These are phyloP conservation scores for Lachancea kluyveri DNA, from an alignment of 805 yeast genomes.

Conservation along the genomic window DNA sequence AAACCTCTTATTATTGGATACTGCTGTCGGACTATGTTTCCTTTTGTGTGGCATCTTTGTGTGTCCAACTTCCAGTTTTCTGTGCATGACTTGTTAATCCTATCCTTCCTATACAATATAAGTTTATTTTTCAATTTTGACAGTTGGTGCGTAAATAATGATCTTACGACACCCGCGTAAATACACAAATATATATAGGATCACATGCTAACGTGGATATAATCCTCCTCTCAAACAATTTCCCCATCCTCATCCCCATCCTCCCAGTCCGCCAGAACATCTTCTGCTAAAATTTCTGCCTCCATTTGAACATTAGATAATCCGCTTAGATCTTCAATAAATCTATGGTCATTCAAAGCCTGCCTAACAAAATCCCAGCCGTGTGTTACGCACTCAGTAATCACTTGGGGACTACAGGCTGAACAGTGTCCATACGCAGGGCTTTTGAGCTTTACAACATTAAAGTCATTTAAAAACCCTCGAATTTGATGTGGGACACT, in stretches of 20 bases:
- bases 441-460: conserved; percentile 57
- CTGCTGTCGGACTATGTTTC: too few relatives aligned
- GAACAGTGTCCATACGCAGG: conserved; percentile 77
- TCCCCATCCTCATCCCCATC: conserved; percentile 21
- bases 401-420: conserved; percentile 68
- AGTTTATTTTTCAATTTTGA: too few relatives aligned
- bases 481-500: conserved; percentile 84
- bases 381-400: conserved; percentile 40
- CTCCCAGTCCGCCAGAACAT: conserved; percentile 24
- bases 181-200: too few relatives aligned
- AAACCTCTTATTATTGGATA: conserved; percentile 10
- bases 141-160: too few relatives aligned
- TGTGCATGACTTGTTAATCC: too few relatives aligned
- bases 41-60: too few relatives aligned
- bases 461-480: conserved; percentile 70
- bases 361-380: conserved; percentile 80
- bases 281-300: conserved; percentile 32
- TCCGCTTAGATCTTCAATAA: conserved; percentile 76
- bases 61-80: too few relatives aligned
- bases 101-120: too few relatives aligned
- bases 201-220: not conserved
- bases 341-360: conserved; percentile 61
- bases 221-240: conserved; percentile 1
- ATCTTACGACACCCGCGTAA: too few relatives aligned
- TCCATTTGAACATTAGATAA: conserved; percentile 62